A percentile compares a stretch with the other conserved stretches of the same genome.
Evolutionary conservation across 352 stramenopile genomes (phyloP).

Genomic region (Phytopythium oedochilum): DNA sequence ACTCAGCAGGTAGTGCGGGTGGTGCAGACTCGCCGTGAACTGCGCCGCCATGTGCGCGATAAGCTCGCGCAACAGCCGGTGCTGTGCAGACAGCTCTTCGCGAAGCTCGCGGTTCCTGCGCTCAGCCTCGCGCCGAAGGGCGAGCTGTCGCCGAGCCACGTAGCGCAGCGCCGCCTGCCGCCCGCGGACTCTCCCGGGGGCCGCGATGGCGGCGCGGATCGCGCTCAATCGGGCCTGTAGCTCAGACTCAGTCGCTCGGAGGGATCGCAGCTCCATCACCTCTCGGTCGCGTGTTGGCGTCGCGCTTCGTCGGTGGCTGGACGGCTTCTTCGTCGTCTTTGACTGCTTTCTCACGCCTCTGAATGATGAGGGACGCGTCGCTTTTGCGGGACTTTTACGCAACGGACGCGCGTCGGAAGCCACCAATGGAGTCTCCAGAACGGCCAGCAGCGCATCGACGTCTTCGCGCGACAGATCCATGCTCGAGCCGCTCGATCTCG

Average conservation of each 20-base stretch:
- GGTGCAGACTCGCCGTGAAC: neutral
- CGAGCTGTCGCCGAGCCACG: conserved; percentile 16
- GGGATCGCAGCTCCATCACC: neutral
- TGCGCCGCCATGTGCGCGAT: conserved; percentile 1
- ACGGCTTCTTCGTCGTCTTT: neutral
- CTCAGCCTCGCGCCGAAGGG: conserved; percentile 11
- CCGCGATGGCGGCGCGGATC: neutral
- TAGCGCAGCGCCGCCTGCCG: conserved; percentile 3
- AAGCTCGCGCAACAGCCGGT: conserved; percentile 2
- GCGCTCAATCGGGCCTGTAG: neutral
- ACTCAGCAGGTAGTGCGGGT: conserved; percentile 10
- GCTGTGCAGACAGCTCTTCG: conserved; percentile 10
- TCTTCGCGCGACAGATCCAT: neutral
- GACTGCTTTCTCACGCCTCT: no score
- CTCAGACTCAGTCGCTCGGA: neutral
- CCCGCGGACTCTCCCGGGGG: neutral
- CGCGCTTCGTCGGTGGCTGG: neutral
- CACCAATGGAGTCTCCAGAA: neutral
- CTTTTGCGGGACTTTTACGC: no score
- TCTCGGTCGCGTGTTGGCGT: conserved; percentile 4
- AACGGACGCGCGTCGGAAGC: neutral
- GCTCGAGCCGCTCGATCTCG: neutral
- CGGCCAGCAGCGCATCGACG: conserved; percentile 1
- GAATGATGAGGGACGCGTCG: no score
- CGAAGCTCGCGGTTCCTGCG: conserved; percentile 14